These are phyloP conservation scores for Phytophthora constricta DNA, from an alignment of 352 stramenopile species.

Conservation along the genomic window DNA sequence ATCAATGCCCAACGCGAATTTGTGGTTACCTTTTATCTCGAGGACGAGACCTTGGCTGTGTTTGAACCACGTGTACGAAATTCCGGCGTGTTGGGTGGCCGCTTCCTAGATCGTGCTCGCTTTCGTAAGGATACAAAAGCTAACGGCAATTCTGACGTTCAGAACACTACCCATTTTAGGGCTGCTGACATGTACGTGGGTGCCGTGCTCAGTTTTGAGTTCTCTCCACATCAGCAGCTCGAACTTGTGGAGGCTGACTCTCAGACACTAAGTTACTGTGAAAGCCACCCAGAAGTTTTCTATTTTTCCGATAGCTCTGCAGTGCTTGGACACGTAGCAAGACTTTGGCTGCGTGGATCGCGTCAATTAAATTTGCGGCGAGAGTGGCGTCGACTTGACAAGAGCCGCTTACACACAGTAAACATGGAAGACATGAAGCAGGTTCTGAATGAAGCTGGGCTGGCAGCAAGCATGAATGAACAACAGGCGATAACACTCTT, in stretches of 20 bases:
- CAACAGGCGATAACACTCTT: conserved; percentile 73
- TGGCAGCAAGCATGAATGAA: conserved; percentile 48
- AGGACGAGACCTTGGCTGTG: conserved; percentile 79
- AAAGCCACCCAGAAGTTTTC: conserved; percentile 74
- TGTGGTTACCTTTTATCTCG: conserved; percentile 81
- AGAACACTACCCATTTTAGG: conserved; percentile 38
- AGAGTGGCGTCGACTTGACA: conserved; percentile 48
- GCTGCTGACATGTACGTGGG: conserved; percentile 78
- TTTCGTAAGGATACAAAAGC: conserved; percentile 58
- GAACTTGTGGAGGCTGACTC: conserved; percentile 77
- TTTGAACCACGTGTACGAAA: conserved; percentile 78
- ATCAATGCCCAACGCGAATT: conserved; percentile 67
- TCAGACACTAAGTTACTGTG: conserved; percentile 81
- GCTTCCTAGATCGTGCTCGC: conserved; percentile 78
- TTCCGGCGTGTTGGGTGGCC: conserved; percentile 65
- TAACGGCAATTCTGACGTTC: not conserved
- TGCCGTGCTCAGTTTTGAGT: conserved; percentile 70
- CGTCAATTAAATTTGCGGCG: conserved; percentile 39
- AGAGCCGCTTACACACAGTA: conserved; percentile 19
- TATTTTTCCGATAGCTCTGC: conserved; percentile 55
- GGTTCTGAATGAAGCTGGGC: conserved; percentile 23
- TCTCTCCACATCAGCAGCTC: conserved; percentile 71
- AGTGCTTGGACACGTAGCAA: conserved; percentile 39
- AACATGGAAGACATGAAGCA: conserved; percentile 30
- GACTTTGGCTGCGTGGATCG: conserved; percentile 24